These are phyloP conservation scores for Colletotrichum eremochloae DNA, from an alignment of 2,329 filamentous ascomycete species.

Conservation along the genomic window DNA sequence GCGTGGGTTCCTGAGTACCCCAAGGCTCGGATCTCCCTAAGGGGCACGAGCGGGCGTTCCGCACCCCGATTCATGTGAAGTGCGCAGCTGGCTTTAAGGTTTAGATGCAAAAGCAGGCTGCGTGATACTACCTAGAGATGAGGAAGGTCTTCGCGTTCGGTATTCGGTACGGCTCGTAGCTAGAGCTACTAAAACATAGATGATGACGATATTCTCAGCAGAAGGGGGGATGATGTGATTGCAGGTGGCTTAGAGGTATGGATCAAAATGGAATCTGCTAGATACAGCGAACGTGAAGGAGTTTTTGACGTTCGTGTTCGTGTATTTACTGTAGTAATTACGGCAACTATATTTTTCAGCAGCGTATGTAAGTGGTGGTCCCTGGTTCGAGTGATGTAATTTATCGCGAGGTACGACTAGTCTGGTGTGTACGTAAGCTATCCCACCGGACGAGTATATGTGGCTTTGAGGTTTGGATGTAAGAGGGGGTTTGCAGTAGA, in stretches of 20 bases:
- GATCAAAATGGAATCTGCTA: neutral
- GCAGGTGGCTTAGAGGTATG: neutral
- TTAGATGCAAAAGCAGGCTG: neutral
- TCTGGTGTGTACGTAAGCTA: too few species aligned
- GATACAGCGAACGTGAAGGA: neutral
- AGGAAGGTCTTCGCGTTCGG: neutral
- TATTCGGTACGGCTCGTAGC: neutral
- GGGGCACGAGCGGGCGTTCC: neutral
- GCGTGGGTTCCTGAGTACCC: neutral
- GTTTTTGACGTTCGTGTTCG: slow-evolving; percentile 5
- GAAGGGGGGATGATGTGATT: neutral
- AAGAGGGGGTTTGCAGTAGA: too few species aligned
- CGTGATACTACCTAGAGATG: neutral
- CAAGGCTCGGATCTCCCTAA: neutral
- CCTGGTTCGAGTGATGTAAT: too few species aligned
- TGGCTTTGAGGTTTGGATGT: too few species aligned
- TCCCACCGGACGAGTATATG: too few species aligned
- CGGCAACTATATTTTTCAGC: too few species aligned
- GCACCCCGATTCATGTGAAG: too few species aligned
- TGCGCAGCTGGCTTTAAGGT: neutral
- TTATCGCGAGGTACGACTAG: too few species aligned
- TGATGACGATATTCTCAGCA: neutral
- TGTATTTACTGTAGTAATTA: neutral
- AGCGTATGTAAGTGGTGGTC: too few species aligned
- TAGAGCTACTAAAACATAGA: neutral